A percentile compares a stretch with the other conserved stretches of the same genome.
phyloP scores from a whole-genome alignment of 139 green algal genomes.

The Chlamydomonas eustigma region DNA sequence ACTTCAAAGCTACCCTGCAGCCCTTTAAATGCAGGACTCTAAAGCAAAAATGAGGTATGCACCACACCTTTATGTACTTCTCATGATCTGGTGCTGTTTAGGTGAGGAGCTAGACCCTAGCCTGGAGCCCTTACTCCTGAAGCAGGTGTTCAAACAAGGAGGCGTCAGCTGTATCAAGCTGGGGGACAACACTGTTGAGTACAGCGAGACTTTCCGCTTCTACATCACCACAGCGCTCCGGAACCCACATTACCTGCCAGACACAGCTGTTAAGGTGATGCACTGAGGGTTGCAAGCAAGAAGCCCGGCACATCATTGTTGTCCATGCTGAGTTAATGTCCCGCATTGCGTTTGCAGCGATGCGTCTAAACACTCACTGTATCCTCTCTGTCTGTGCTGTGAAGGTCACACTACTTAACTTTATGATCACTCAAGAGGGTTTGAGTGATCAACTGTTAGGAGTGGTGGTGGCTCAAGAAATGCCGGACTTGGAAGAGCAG shows the following conservation, averaged over 20 bases:
- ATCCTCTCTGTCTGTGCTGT: no score
- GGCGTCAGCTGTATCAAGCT: slow-evolving; percentile 63
- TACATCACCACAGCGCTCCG: slow-evolving; percentile 87
- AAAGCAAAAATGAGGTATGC: no score
- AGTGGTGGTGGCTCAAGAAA: slow-evolving; percentile 65
- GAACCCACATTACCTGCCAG: slow-evolving; percentile 78
- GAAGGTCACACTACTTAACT: slow-evolving; percentile 74
- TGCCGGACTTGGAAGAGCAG: slow-evolving; percentile 67
- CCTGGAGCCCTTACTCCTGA: slow-evolving; percentile 72
- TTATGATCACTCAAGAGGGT: slow-evolving; percentile 73
- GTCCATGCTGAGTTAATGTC: no score
- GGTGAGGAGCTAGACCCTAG: slow-evolving; percentile 69
- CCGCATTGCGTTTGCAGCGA: no score
- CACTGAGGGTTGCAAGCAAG: no score
- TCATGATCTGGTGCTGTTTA: no score
- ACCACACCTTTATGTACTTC: no score
- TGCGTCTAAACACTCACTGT: no score
- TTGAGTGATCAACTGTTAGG: slow-evolving; percentile 69
- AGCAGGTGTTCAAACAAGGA: slow-evolving; percentile 57
- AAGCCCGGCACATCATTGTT: no score
- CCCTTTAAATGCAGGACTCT: no score
- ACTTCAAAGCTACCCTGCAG: no score
- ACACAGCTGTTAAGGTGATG: not conserved
- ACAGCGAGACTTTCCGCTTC: slow-evolving; percentile 50
- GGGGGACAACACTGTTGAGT: slow-evolving; percentile 69